Conservation (phyloP, 345 rosid species). For the Fremontodendron californicum region DNA sequence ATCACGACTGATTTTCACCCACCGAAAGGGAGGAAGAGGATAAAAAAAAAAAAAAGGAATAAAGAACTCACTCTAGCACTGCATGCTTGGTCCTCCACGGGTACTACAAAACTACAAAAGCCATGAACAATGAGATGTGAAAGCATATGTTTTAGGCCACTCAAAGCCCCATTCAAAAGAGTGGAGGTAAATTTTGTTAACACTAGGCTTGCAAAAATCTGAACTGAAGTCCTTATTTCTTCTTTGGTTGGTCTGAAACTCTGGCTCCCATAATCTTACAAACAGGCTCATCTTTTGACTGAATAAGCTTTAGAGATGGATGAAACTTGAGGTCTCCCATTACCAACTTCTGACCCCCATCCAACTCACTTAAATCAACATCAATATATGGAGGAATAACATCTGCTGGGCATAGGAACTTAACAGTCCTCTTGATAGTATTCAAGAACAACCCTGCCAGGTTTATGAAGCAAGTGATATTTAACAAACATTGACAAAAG, state of each 20-base stretch:
- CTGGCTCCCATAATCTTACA: constrained; percentile 73
- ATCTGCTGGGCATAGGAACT: constrained; percentile 84
- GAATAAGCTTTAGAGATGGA: constrained; percentile 69
- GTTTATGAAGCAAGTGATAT: no score
- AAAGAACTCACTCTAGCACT: neutral
- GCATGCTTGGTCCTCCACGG: neutral
- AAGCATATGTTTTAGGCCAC: neutral
- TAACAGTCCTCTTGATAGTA: constrained; percentile 79
- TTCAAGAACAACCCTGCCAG: constrained; percentile 78
- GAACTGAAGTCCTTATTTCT: constrained; percentile 28
- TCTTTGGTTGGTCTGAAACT: constrained; percentile 67
- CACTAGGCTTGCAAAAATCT: constrained; percentile 16
- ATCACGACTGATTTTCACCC: neutral
- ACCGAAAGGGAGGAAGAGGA: neutral
- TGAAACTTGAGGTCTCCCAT: constrained; percentile 89
- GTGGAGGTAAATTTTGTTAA: neutral
- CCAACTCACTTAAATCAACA: constrained; percentile 84
- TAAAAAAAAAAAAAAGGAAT: neutral
- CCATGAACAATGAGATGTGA: constrained; percentile 4
- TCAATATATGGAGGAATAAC: constrained; percentile 90
- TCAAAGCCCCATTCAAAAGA: constrained; percentile 2
- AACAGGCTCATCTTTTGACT: constrained; percentile 60
- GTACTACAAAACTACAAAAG: constrained; percentile 7
- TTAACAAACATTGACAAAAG: neutral
- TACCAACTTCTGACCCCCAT: constrained; percentile 70